A percentile compares a stretch with the other conserved stretches of the same genome.
Conservation (phyloP, 768 basidiomycete species). For the Cystobasidium tubakii region DNA sequence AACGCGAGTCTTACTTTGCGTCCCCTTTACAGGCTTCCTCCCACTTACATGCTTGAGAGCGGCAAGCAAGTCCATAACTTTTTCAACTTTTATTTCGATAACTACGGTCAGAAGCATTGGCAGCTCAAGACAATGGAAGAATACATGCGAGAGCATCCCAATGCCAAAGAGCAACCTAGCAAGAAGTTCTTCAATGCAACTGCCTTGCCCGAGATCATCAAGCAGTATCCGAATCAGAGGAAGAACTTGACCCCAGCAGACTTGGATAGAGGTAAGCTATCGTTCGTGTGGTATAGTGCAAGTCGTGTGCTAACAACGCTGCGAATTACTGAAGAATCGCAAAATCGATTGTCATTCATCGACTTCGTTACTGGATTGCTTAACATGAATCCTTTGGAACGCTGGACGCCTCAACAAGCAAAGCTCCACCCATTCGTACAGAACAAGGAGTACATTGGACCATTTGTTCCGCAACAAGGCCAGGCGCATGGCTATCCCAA, state of each 20-base stretch:
- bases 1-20: too few relatives aligned
- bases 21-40: constrained; percentile 64
- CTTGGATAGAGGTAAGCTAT: constrained; percentile 47
- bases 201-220: constrained; percentile 88
- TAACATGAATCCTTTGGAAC: constrained; percentile 84
- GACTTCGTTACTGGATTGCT: constrained; percentile 94
- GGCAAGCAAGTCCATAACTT: constrained; percentile 94
- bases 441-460: constrained; percentile 75
- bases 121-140: constrained; percentile 86
- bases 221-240: constrained; percentile 81
- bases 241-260: constrained; percentile 83
- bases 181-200: constrained; percentile 98
- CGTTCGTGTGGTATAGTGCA: neutral
- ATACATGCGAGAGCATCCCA: constrained; percentile 81
- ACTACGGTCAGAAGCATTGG: constrained; percentile 67
- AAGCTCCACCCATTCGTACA: constrained; percentile 94
- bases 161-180: constrained; percentile 90
- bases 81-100: constrained; percentile 73
- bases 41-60: constrained; percentile 84
- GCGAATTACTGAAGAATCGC: constrained; percentile 62
- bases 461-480: constrained; percentile 43
- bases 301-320: neutral
- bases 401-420: constrained; percentile 97
- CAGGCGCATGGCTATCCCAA: neutral
- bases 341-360: constrained; percentile 88